phyloP scores from a whole-genome alignment of 1,284 basidiomycete species.

The Puccinia sorghi region DNA sequence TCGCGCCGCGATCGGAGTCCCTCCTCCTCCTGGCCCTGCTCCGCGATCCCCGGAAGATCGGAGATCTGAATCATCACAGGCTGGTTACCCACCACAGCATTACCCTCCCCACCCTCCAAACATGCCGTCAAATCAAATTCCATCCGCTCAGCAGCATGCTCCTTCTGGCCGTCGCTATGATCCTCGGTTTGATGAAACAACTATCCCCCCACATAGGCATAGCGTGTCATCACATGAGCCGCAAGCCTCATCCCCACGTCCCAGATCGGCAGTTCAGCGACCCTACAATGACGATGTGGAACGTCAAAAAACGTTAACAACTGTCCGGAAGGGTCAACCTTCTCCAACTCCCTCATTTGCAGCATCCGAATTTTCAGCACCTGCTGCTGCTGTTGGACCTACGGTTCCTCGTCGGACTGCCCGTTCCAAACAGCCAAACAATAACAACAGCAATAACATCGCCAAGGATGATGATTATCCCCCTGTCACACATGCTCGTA shows the following conservation, averaged over 20 bases:
- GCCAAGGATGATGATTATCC: constrained; percentile 20
- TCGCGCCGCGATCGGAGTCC: not conserved
- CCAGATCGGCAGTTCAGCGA: constrained; percentile 32
- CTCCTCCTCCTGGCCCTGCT: not conserved
- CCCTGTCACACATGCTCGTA: constrained; percentile 3
- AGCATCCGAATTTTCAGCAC: constrained; percentile 42
- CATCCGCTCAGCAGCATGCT: constrained; percentile 11
- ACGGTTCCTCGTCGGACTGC: constrained; percentile 10
- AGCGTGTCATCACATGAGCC: constrained; percentile 7
- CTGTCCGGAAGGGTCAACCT: constrained; percentile 39
- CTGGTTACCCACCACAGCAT: constrained; percentile 25
- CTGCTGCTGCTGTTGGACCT: constrained; percentile 11
- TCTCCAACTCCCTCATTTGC: constrained; percentile 43
- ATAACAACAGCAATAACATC: not conserved
- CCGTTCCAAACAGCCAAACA: constrained; percentile 6
- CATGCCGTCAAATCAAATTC: not conserved
- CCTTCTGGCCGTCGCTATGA: constrained; percentile 43
- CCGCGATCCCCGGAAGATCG: constrained; percentile 25
- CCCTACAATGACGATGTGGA: constrained; percentile 25
- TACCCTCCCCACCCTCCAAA: constrained; percentile 2
- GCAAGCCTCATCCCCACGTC: constrained; percentile 17
- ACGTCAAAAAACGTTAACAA: constrained; percentile 23
- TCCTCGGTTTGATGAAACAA: constrained; percentile 38
- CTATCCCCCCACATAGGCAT: constrained; percentile 14
- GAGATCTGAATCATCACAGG: constrained; percentile 21